A percentile compares a stretch with the other conserved stretches of the same genome.
Conservation (phyloP, 2,329 filamentous ascomycete species). For the Exophiala sideris region DNA sequence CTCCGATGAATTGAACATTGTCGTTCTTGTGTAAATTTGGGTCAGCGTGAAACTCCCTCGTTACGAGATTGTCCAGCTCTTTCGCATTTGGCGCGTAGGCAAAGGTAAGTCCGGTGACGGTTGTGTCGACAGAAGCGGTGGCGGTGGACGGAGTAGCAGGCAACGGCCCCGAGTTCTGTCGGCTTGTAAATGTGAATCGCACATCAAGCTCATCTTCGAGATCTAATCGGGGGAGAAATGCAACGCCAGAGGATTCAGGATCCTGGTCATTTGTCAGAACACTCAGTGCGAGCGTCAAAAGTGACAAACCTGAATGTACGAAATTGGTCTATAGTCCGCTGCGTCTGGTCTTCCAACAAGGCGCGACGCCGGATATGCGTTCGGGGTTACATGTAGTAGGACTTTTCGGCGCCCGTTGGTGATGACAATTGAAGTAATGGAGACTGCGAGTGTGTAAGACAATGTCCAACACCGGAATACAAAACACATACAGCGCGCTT, state of each 20-base stretch:
- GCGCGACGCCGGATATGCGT: slow-evolving; percentile 80
- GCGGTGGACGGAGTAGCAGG: slow-evolving; percentile 53
- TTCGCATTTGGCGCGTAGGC: slow-evolving; percentile 80
- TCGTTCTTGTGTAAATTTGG: slow-evolving; percentile 96
- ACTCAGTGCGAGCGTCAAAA: slow-evolving; percentile 1
- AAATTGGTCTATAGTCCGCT: slow-evolving; percentile 72
- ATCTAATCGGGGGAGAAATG: slow-evolving; percentile 77
- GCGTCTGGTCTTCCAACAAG: slow-evolving; percentile 68
- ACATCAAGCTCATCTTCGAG: slow-evolving; percentile 93
- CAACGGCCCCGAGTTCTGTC: slow-evolving; percentile 49
- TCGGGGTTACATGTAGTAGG: slow-evolving; percentile 74
- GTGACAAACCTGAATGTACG: slow-evolving; percentile 78
- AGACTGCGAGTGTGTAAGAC: slow-evolving; percentile 57
- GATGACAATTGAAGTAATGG: slow-evolving; percentile 77
- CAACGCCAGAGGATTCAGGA: slow-evolving; percentile 56
- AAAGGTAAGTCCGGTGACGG: slow-evolving; percentile 85
- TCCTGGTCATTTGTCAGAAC: slow-evolving; percentile 56
- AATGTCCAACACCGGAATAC: slow-evolving; percentile 21
- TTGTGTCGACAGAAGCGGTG: slow-evolving; percentile 60
- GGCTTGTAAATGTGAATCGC: slow-evolving; percentile 83
- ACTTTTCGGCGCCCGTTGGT: slow-evolving; percentile 75
- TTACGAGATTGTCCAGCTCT: slow-evolving; percentile 91
- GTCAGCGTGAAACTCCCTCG: slow-evolving; percentile 92
- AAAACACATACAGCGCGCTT: slow-evolving; percentile 72
- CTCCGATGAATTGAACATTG: slow-evolving; percentile 92